These are phyloP conservation scores for Carpinus fangiana DNA, from an alignment of 306 rosid species.

Conservation along the genomic window DNA sequence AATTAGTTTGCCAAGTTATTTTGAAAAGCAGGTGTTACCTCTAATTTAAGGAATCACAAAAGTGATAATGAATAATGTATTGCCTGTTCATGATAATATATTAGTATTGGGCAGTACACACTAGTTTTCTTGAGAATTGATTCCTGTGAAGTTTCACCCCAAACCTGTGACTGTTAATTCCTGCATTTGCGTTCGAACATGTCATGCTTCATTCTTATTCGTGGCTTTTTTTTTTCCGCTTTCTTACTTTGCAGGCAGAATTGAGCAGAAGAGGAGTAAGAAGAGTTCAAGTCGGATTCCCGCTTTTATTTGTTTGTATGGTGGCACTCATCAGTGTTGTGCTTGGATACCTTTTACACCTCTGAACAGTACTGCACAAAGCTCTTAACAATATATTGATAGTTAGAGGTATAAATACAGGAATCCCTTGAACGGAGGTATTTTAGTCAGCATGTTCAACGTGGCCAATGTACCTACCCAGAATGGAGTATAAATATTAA, in stretches of 20 bases:
- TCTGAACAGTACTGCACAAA: slow-evolving; percentile 32
- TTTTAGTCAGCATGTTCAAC: slow-evolving; percentile 2
- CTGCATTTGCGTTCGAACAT: background rate
- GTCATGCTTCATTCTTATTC: background rate
- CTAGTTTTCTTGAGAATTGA: no score
- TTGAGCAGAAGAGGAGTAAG: slow-evolving; percentile 48
- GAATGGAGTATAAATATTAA: background rate
- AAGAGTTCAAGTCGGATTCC: slow-evolving; percentile 71
- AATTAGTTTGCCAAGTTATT: background rate
- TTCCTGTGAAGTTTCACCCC: background rate
- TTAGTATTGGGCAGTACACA: background rate
- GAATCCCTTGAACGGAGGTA: slow-evolving; percentile 9
- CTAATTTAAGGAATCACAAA: background rate
- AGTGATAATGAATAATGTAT: no score
- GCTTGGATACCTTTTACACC: slow-evolving; percentile 62
- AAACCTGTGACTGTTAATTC: background rate
- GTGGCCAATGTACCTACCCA: slow-evolving; percentile 2
- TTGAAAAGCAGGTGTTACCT: background rate
- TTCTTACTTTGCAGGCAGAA: slow-evolving; percentile 48
- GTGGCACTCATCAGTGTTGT: slow-evolving; percentile 67
- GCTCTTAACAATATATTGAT: background rate
- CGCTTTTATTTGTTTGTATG: slow-evolving; percentile 73
- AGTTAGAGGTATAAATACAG: slow-evolving; percentile 5
- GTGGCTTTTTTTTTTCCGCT: background rate
- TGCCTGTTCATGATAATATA: background rate